Evolutionary conservation across 805 yeast species (phyloP).

Genomic region (Kodamaea leandrae): DNA sequence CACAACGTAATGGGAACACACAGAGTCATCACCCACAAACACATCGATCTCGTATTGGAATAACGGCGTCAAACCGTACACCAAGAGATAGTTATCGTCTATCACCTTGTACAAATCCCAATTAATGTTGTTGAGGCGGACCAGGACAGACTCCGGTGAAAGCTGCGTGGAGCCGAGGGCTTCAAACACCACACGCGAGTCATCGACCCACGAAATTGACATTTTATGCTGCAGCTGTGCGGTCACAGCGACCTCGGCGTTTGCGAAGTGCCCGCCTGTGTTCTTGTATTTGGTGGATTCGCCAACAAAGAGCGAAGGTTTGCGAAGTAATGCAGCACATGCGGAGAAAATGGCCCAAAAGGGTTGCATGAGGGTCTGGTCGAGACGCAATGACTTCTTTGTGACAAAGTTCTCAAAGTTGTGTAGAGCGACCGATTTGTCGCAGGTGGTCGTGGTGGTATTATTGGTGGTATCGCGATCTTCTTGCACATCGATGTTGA

Average conservation of each 20-base stretch:
- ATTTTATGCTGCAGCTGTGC: conserved; percentile 15
- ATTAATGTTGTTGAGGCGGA: conserved; percentile 24
- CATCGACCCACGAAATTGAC: conserved; percentile 28
- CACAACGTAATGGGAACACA: conserved; percentile 25
- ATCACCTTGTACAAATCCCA: conserved; percentile 31
- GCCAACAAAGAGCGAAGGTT: conserved; percentile 33
- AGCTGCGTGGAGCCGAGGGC: conserved; percentile 12
- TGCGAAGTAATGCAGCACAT: conserved; percentile 27
- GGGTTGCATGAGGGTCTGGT: conserved; percentile 30
- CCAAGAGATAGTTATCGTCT: conserved; percentile 20
- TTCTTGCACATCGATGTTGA: conserved; percentile 11
- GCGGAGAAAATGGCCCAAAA: conserved; percentile 45
- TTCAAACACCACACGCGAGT: conserved; percentile 29
- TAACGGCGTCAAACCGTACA: conserved; percentile 37
- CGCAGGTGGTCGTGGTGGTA: too few species aligned
- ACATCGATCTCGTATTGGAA: conserved; percentile 38
- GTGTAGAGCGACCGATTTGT: conserved; percentile 12
- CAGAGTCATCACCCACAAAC: conserved; percentile 8
- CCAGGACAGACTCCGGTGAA: not conserved
- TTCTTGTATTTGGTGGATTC: conserved; percentile 23
- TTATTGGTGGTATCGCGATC: too few species aligned
- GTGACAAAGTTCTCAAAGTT: conserved; percentile 17
- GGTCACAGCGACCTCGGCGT: not conserved
- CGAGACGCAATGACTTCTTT: conserved; percentile 9
- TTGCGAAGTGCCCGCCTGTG: conserved; percentile 20